Evolutionary conservation across 805 yeast genomes (phyloP).

Genomic region (Saccharomyces paradoxus): DNA sequence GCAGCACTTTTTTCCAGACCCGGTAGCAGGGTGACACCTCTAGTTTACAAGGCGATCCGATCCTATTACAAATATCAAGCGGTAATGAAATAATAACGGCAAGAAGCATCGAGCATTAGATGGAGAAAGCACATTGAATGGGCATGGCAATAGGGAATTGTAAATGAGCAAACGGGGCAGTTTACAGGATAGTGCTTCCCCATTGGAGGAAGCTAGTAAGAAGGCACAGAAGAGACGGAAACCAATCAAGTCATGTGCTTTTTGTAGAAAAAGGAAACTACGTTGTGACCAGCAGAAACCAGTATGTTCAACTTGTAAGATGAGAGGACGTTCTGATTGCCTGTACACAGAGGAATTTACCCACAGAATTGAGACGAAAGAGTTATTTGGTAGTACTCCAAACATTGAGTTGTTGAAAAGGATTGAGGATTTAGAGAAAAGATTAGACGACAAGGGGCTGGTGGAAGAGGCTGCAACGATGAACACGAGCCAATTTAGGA

Average conservation of each 20-base stretch:
- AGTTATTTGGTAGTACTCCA: constrained; percentile 18
- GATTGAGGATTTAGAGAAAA: constrained; percentile 3
- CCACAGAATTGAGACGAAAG: constrained; percentile 12
- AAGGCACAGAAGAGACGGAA: constrained; percentile 13
- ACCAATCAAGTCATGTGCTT: constrained; percentile 23
- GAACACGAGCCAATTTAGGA: not conserved
- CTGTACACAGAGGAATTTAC: constrained; percentile 13
- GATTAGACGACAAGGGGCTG: not conserved
- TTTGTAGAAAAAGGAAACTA: constrained; percentile 24
- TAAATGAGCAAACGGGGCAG: not conserved
- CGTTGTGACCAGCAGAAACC: constrained; percentile 26
- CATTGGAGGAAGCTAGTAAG: not conserved
- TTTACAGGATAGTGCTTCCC: not conserved
- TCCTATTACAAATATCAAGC: not conserved
- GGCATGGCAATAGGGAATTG: not conserved
- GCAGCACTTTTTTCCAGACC: not conserved
- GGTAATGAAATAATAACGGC: not conserved
- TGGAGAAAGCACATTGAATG: not conserved
- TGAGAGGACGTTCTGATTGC: constrained; percentile 14
- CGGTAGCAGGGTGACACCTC: not conserved
- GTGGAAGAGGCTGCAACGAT: not conserved
- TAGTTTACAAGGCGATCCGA: not conserved
- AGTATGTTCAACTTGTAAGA: constrained; percentile 20
- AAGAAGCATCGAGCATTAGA: not conserved
- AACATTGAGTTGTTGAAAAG: constrained; percentile 17